Conservation (phyloP, 1,139 yeast genomes). For the Yamadazyma siamensis region DNA sequence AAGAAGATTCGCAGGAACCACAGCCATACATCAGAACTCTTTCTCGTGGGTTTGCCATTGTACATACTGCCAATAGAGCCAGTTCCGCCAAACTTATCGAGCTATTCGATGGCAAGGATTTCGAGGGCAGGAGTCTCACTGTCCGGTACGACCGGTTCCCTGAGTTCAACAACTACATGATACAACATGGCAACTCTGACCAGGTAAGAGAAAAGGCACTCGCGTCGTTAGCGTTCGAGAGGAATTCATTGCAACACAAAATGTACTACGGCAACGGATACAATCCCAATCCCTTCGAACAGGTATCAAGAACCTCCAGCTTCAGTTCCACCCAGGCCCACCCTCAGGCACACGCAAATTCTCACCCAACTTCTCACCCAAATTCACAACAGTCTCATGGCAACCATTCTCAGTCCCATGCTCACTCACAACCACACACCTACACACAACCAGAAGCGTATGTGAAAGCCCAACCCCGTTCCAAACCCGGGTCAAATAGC, state of each 20-base stretch:
- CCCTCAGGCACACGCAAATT: too few relatives aligned
- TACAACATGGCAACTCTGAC: conserved; percentile 26
- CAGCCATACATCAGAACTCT: conserved; percentile 2
- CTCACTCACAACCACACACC: too few relatives aligned
- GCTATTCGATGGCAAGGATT: conserved; percentile 46
- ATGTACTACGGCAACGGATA: conserved; percentile 23
- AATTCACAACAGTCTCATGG: too few relatives aligned
- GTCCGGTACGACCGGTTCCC: conserved; percentile 58
- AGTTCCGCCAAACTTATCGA: conserved; percentile 52
- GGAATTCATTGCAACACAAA: conserved; percentile 33
- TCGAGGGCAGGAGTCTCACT: conserved; percentile 58
- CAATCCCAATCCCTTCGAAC: too few relatives aligned
- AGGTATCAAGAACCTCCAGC: too few relatives aligned
- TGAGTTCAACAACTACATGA: conserved; percentile 31
- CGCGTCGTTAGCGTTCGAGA: conserved; percentile 31
- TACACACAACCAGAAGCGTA: background rate
- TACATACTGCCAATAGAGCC: conserved; percentile 45
- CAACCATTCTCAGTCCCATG: too few relatives aligned
- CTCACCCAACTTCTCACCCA: too few relatives aligned
- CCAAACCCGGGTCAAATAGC: background rate
- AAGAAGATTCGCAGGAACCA: background rate
- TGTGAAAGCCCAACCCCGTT: background rate
- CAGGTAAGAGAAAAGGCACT: conserved; percentile 13
- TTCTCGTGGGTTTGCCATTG: conserved; percentile 65
- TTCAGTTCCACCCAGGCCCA: too few relatives aligned